Evolutionary conservation across 257 asterid species (phyloP).

Genomic region (Ehretia macrophylla): DNA sequence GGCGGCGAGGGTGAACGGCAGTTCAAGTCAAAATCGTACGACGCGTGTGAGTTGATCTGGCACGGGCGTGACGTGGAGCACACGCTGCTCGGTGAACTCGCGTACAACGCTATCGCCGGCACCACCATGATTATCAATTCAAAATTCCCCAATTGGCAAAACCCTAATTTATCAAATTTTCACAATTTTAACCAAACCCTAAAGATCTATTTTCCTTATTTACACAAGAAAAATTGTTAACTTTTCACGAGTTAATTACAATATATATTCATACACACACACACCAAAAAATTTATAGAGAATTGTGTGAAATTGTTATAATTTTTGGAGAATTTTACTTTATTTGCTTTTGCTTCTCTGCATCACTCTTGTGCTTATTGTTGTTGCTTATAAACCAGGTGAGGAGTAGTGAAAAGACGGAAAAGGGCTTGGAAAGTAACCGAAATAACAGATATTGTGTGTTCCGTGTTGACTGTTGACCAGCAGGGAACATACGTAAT

Average conservation of each 20-base stretch:
- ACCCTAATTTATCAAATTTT: too few relatives aligned
- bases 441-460: conserved; percentile 20
- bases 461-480: too few relatives aligned
- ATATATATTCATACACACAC: neutral
- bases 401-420: conserved; percentile 27
- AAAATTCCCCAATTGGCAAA: neutral
- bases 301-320: neutral
- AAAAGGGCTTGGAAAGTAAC: conserved; percentile 25
- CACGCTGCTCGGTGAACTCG: conserved; percentile 73
- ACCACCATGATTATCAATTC: conserved; percentile 56
- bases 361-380: neutral
- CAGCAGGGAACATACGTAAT: too few relatives aligned
- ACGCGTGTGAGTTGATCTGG: conserved; percentile 69
- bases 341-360: conserved; percentile 10
- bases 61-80: conserved; percentile 62
- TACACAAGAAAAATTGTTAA: neutral
- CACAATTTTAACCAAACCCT: too few relatives aligned
- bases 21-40: conserved; percentile 63
- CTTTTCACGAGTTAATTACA: neutral
- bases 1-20: conserved; percentile 57
- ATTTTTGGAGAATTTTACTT: conserved; percentile 3
- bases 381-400: conserved; percentile 11
- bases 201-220: too few relatives aligned
- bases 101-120: conserved; percentile 82
- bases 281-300: conserved; percentile 12